A percentile compares a stretch with the other conserved stretches of the same genome.
Conservation (phyloP, 1,284 basidiomycete genomes). For the Phaffia rhodozyma region DNA sequence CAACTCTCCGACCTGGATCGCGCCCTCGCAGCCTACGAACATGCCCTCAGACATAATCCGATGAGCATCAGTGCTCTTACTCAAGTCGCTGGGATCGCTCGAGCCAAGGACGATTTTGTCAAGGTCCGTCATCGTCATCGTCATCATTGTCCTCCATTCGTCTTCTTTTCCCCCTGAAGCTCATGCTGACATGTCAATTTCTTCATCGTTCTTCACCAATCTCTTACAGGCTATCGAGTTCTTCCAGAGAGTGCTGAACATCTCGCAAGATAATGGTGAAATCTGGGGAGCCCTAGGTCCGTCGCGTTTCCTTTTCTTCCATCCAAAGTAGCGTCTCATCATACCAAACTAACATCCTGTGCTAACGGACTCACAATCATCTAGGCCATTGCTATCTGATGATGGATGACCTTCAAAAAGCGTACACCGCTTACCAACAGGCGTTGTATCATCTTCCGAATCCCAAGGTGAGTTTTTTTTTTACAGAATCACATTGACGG, state of each 20-base stretch:
- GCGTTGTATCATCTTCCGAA: slow-evolving; percentile 90
- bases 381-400: slow-evolving; percentile 92
- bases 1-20: slow-evolving; percentile 82
- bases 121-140: slow-evolving; percentile 24
- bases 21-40: slow-evolving; percentile 78
- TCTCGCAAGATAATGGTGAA: slow-evolving; percentile 86
- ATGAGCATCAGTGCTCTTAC: slow-evolving; percentile 75
- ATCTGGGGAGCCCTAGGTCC: slow-evolving; percentile 84
- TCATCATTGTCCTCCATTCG: background rate
- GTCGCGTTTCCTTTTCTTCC: slow-evolving; percentile 26
- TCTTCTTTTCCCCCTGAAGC: background rate
- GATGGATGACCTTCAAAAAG: slow-evolving; percentile 98
- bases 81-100: slow-evolving; percentile 62
- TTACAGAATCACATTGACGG: background rate
- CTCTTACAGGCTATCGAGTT: slow-evolving; percentile 71
- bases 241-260: slow-evolving; percentile 76
- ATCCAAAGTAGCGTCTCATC: background rate
- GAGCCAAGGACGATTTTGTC: slow-evolving; percentile 39
- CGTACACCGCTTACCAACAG: slow-evolving; percentile 97
- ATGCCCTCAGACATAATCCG: slow-evolving; percentile 82
- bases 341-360: slow-evolving; percentile 5
- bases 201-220: background rate
- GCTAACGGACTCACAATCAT: slow-evolving; percentile 22
- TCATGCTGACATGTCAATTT: background rate
- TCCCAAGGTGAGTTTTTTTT: slow-evolving; percentile 56